Evolutionary conservation across 345 rosid species (phyloP).

Genomic region (Rhodamnia rubescens): DNA sequence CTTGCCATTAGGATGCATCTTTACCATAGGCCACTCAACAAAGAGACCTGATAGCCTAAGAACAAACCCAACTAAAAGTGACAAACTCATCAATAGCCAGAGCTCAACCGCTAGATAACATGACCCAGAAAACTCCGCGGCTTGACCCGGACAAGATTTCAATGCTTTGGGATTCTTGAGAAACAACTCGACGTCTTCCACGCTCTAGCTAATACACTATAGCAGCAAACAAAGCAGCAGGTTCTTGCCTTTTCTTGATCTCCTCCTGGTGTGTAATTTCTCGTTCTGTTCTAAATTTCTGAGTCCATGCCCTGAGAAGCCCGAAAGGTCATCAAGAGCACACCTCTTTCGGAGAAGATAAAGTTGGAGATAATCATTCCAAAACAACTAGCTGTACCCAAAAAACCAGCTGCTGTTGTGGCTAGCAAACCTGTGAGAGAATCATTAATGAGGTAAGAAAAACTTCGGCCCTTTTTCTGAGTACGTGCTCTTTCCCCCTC

Average conservation of each 20-base stretch:
- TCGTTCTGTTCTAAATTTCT: not conserved
- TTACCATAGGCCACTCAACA: slow-evolving; percentile 19
- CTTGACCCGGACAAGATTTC: not conserved
- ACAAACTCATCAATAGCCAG: slow-evolving; percentile 28
- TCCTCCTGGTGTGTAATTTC: not conserved
- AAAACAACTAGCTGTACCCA: slow-evolving; percentile 26
- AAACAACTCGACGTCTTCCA: not conserved
- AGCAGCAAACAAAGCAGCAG: not conserved
- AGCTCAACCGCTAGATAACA: not conserved
- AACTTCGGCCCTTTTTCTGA: slow-evolving; percentile 17
- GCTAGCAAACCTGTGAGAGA: slow-evolving; percentile 23
- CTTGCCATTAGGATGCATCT: slow-evolving; percentile 47
- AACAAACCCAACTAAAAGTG: slow-evolving; percentile 24
- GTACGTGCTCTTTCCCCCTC: slow-evolving; percentile 3
- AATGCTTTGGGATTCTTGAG: not conserved
- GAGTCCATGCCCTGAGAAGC: slow-evolving; percentile 2
- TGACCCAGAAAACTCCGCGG: not conserved
- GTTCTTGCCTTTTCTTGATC: not conserved
- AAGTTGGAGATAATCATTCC: slow-evolving; percentile 26
- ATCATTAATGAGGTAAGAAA: slow-evolving; percentile 39
- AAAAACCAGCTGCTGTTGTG: slow-evolving; percentile 26
- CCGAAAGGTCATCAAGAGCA: slow-evolving; percentile 10
- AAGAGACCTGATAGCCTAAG: slow-evolving; percentile 14
- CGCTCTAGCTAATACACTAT: not conserved
- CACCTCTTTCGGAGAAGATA: slow-evolving; percentile 3